phyloP scores from a whole-genome alignment of 257 asterid genomes.

The Nicotiana knightiana region DNA sequence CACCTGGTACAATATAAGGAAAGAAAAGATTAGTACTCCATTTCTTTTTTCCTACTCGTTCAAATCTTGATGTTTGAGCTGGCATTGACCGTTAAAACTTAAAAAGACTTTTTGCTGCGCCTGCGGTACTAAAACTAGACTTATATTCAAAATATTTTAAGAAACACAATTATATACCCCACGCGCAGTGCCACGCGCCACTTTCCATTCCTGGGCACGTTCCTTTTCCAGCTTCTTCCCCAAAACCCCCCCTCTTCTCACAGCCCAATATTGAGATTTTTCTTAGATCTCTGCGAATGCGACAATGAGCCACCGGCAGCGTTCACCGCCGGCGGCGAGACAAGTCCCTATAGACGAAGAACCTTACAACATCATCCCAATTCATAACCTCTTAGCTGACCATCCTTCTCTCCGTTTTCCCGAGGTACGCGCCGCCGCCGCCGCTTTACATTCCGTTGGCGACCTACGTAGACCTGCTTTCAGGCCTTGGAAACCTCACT shows the following conservation, averaged over 20 bases:
- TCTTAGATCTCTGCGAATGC: conserved; percentile 38
- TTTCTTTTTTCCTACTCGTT: background rate
- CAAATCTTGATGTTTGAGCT: background rate
- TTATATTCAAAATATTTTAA: background rate
- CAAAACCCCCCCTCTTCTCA: background rate
- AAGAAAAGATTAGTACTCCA: background rate
- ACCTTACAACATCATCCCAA: conserved; percentile 72
- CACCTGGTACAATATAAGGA: background rate
- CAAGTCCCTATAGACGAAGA: conserved; percentile 17
- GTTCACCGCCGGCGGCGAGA: conserved; percentile 26
- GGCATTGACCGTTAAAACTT: background rate
- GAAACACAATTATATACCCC: background rate
- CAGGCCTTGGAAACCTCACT: conserved; percentile 61
- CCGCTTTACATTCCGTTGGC: conserved; percentile 70
- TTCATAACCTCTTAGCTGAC: conserved; percentile 85
- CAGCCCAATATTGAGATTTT: background rate
- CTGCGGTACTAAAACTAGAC: background rate
- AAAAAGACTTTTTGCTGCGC: background rate
- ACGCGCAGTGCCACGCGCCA: conserved; percentile 5
- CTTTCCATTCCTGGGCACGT: background rate
- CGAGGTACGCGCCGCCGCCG: conserved; percentile 88
- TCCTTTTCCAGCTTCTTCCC: background rate
- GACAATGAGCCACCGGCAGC: conserved; percentile 48
- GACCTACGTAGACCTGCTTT: conserved; percentile 85
- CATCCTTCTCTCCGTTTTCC: conserved; percentile 94